Conservation (phyloP, 176 grass and related monocot genomes). For the Puccinellia tenuiflora region DNA sequence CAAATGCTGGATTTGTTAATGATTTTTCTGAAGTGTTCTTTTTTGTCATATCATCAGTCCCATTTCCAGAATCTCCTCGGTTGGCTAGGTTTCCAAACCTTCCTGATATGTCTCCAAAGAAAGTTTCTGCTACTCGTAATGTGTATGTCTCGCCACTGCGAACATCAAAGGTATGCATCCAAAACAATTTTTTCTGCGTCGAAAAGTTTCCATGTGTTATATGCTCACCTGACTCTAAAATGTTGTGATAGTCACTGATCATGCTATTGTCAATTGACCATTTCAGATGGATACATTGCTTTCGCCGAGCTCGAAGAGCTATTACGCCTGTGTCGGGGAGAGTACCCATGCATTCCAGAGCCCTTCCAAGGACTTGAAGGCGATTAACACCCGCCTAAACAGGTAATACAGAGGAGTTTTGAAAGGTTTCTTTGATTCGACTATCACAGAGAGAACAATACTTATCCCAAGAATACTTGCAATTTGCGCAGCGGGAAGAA, state of each 20-base stretch:
- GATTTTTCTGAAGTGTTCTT: constrained; percentile 21
- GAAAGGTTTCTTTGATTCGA: not conserved
- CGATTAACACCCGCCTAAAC: constrained; percentile 84
- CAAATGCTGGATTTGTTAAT: not conserved
- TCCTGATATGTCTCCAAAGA: constrained; percentile 99
- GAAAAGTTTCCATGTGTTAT: not conserved
- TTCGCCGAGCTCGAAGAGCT: constrained; percentile 98
- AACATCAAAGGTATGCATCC: constrained; percentile 63
- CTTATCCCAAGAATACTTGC: not conserved
- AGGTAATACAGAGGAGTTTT: constrained; percentile 35
- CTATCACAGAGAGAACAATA: not conserved
- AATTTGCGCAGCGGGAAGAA: constrained; percentile 58
- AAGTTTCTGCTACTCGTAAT: constrained; percentile 94
- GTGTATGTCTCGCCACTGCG: constrained; percentile 89
- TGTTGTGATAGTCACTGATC: not conserved
- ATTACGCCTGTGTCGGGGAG: constrained; percentile 91
- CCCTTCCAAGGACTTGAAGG: constrained; percentile 92
- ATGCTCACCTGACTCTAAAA: not conserved
- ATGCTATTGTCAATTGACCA: not conserved
- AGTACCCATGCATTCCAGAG: constrained; percentile 97
- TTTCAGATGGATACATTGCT: constrained; percentile 90
- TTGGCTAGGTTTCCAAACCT: constrained; percentile 87
- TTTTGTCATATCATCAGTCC: constrained; percentile 31
- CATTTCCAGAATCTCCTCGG: constrained; percentile 85
- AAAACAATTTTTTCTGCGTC: not conserved